Base-by-base conservation (phyloP, 108 stramenopile species). In the Cyclotella distinguenda region DNA sequence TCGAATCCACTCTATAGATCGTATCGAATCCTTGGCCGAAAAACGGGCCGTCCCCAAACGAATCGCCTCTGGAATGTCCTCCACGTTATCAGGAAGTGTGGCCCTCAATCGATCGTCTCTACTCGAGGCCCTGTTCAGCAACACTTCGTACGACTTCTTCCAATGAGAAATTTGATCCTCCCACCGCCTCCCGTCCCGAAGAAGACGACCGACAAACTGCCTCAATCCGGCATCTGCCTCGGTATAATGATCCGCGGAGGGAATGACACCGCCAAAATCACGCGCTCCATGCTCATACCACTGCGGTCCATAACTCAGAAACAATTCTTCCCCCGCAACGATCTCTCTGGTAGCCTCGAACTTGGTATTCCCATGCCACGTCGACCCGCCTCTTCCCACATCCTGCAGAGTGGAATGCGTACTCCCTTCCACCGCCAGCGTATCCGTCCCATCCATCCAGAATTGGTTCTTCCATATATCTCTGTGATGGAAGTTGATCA, bases 261-360 rank as follows among this genome's bases (percentile, higher is more conserved):
- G 85, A 6, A 83, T 67, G 12, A 64, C 13, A 0, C 79, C 81
- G 18, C 82, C 34, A 18, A 28, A 33, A 0, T 46, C 43, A 30
- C 68, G 48, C 35, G 84, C 72, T 11, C 42, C 19, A 31, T 50
- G 25, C 22, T 55, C 34, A 52, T 85, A 90, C 88, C 88, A 90
- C 0, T 77, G 48, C 0, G 75, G 70, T 6, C 88, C 85, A 76
- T 90, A 90, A 26, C 52, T 21, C 13, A 68, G 66, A 59, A 86
- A 90, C 13, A 89, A 45, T 71, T 92, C 90, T 25, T 72, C 82
- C 34, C 86, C 89, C 6, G 66, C 80, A 36, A 62, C 66, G 40
- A 91, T 74, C 30, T 71, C 19, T 9, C 64, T 50, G 10, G 11
- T 46, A 0, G 77, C 74, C 12, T 56, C 15, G 22, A 78, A 59